Conservation (phyloP, 2,329 filamentous ascomycete species). For the Monilinia laxa region DNA sequence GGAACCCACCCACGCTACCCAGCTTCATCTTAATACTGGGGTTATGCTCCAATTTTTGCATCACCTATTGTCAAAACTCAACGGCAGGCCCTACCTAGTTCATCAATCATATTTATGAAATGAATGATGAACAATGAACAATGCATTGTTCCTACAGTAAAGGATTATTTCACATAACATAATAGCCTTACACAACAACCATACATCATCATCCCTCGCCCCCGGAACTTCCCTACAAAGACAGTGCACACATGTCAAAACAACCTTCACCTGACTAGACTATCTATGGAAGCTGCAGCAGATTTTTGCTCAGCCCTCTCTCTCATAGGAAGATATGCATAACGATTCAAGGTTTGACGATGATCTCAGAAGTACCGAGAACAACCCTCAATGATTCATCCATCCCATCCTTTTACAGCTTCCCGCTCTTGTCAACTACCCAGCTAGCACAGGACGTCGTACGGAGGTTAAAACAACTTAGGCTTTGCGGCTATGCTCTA, state of each 20-base stretch:
- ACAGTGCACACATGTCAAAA: conserved; percentile 11
- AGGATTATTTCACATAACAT: not conserved
- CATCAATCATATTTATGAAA: conserved; percentile 17
- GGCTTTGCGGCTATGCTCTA: conserved; percentile 2
- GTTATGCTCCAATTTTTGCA: not conserved
- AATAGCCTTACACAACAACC: not conserved
- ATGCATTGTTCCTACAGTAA: conserved; percentile 1
- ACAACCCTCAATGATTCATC: not conserved
- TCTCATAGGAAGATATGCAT: conserved; percentile 7
- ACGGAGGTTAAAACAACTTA: conserved; percentile 13
- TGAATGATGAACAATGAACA: not conserved
- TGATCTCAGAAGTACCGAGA: conserved; percentile 15
- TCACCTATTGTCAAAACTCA: conserved; percentile 6
- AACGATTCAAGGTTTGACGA: conserved; percentile 14
- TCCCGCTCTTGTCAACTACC: conserved; percentile 9
- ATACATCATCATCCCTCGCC: not conserved
- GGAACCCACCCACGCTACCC: no score
- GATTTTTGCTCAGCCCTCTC: conserved; percentile 12
- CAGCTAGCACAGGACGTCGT: not conserved
- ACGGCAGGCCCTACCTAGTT: conserved; percentile 14
- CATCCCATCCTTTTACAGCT: conserved; percentile 5
- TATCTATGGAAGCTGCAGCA: conserved; percentile 15
- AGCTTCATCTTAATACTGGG: conserved; percentile 3
- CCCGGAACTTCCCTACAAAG: conserved; percentile 11
- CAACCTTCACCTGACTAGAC: conserved; percentile 15